These are phyloP conservation scores for Colletotrichum sp. DNA, from an alignment of 2,329 filamentous ascomycete genomes.

Conservation along the genomic window DNA sequence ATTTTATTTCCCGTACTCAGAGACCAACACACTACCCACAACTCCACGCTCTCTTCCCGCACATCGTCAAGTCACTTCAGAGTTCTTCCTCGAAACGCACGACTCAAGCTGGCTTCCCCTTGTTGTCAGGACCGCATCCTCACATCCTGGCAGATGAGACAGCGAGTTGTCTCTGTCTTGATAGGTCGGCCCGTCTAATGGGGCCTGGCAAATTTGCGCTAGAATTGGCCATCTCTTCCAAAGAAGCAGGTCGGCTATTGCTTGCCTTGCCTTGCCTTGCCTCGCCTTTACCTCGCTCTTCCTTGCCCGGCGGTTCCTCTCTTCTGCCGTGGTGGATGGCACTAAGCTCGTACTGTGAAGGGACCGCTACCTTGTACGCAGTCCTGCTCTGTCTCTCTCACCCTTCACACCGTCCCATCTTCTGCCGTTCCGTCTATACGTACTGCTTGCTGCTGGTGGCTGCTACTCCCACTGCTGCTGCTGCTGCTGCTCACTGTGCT, in stretches of 20 bases:
- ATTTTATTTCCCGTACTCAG: slow-evolving; percentile 9
- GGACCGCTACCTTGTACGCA: background rate
- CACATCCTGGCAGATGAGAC: slow-evolving; percentile 23
- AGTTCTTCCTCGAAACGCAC: slow-evolving; percentile 22
- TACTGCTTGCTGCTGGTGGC: background rate
- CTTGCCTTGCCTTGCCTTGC: background rate
- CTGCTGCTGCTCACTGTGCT: background rate
- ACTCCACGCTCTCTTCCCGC: background rate
- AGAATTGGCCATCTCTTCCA: slow-evolving; percentile 15
- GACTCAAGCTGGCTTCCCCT: slow-evolving; percentile 22
- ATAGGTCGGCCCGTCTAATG: slow-evolving; percentile 23
- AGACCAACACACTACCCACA: slow-evolving; percentile 13
- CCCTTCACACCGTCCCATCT: background rate
- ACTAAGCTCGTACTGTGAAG: background rate
- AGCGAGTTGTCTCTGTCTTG: slow-evolving; percentile 21
- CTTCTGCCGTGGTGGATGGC: background rate
- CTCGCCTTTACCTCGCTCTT: background rate
- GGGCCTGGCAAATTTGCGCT: slow-evolving; percentile 19
- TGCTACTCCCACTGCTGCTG: background rate
- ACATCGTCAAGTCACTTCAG: slow-evolving; percentile 16
- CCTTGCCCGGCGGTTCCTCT: background rate
- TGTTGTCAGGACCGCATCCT: slow-evolving; percentile 17
- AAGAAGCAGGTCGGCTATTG: slow-evolving; percentile 10
- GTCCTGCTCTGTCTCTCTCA: background rate
- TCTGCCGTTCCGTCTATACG: background rate